Evolutionary conservation across 1,139 yeast genomes (phyloP), one percentile per base, ranked within the genome.

Genomic region (Nakaseomyces nivariensis): DNA sequence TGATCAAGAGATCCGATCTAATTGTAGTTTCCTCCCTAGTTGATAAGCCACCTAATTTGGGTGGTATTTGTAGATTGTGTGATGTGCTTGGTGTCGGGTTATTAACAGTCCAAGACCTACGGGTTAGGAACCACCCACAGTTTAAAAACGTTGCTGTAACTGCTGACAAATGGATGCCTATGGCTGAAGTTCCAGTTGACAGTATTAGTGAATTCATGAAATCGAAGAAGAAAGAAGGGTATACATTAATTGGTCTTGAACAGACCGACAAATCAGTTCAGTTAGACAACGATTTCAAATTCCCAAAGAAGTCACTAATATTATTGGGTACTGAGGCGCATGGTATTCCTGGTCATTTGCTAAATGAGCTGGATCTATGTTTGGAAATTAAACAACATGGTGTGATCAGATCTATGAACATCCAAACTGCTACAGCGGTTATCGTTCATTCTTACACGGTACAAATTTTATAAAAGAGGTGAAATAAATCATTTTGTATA

Each of bases 141-240:
- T 90, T 90, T 71, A 85, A 81, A 60, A 81, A 73, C 52, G 97
- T 92, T 31, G 95, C 97, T 0, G 96, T 90, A 8, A 88, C 97
- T 0, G 96, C 97, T 1, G 97, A 90, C 57, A 74, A 77, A 52
- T 90, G 97, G 97, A 86, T 89, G 95, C 97, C 97, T 1, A 83
- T 90, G 81, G 63, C 71, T n/a, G 92, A 89, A 63, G 95, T 89
- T 2, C 75, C 75, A 49, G 73, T 76, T 6, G 78, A 71, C 1
- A 73, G 72, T 5, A 80, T 89, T 45, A 66, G 72, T 4, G 66
- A 67, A 1, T 90, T 72, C 59, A 75, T 90, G 77, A 70, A 72
- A 51, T 66, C 66, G 46, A 84, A 84, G 71, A 86, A 87, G 66
- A 70, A 67, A 37, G 83, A 85, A 53, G 97, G 97, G 0, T 90